phyloP scores from a whole-genome alignment of 1,139 yeast species.

The Yamadazyma siamensis region DNA sequence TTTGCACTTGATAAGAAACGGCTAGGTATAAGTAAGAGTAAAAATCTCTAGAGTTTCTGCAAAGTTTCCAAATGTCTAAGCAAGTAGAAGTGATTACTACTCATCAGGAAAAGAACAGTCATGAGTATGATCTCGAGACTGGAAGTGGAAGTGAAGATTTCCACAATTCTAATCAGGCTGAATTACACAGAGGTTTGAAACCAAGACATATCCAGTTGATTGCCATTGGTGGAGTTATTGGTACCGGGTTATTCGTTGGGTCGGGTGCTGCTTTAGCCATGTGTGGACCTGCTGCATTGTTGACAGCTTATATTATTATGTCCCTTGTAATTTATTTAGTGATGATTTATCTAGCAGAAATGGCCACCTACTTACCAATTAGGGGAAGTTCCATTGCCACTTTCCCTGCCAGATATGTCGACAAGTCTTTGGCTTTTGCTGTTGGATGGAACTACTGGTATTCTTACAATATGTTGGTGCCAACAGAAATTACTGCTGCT shows the following conservation, averaged over 20 bases:
- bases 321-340: conserved; percentile 52
- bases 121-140: conserved; percentile 7
- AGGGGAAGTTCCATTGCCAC: conserved; percentile 52
- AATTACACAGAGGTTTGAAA: conserved; percentile 35
- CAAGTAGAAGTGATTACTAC: conserved; percentile 8
- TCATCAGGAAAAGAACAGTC: conserved; percentile 7
- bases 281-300: conserved; percentile 45
- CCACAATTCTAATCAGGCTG: conserved; percentile 10
- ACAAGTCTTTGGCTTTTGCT: conserved; percentile 69
- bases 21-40: conserved; percentile 2
- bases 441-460: conserved; percentile 79
- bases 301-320: conserved; percentile 41
- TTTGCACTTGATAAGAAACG: no score
- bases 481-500: conserved; percentile 78
- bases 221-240: conserved; percentile 41
- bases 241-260: conserved; percentile 42
- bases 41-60: neutral
- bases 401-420: conserved; percentile 47
- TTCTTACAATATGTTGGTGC: conserved; percentile 70
- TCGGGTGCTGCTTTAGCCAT: conserved; percentile 42
- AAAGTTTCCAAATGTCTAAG: conserved; percentile 5
- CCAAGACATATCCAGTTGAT: conserved; percentile 38
- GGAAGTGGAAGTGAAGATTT: conserved; percentile 1
- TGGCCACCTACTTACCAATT: conserved; percentile 75
- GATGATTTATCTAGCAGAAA: conserved; percentile 71